Percentiles rank a stretch among this genome's conserved stretches.
Conservation (phyloP, 495 filamentous ascomycete species). For the Tuber melanosporum region DNA sequence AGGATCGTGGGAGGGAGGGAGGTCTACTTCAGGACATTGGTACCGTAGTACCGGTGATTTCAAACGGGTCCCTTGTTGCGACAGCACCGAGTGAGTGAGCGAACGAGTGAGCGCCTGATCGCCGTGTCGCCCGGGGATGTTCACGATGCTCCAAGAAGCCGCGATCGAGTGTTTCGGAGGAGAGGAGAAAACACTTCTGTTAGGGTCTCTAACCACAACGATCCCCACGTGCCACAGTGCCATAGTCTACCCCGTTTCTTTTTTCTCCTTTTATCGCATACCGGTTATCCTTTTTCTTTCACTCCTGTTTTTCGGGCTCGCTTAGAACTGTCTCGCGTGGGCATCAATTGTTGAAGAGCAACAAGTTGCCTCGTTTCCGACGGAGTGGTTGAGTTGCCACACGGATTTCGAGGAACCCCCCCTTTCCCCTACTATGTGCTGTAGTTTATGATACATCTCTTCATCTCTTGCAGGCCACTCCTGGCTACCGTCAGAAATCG, state of each 20-base stretch:
- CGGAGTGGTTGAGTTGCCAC: conserved; percentile 26
- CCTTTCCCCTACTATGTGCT: background rate
- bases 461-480: too few relatives aligned
- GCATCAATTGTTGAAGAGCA: conserved; percentile 1
- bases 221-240: background rate
- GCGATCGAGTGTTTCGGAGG: background rate
- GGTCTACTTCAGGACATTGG: background rate
- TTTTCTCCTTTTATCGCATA: background rate
- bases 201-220: background rate
- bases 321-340: conserved; percentile 32
- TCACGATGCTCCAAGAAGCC: background rate
- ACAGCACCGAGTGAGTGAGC: background rate
- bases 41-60: background rate
- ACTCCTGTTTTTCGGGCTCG: conserved; percentile 11
- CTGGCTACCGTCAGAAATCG: too few relatives aligned
- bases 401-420: conserved; percentile 14
- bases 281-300: background rate
- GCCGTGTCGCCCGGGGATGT: background rate
- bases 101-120: background rate
- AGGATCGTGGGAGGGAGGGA: background rate
- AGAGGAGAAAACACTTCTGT: background rate
- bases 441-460: background rate
- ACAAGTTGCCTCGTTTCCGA: conserved; percentile 37
- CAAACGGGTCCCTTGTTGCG: background rate
- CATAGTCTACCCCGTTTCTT: background rate